These are phyloP conservation scores for Wickerhamiella pararugosa DNA, from an alignment of 1,139 yeast genomes.

Conservation along the genomic window DNA sequence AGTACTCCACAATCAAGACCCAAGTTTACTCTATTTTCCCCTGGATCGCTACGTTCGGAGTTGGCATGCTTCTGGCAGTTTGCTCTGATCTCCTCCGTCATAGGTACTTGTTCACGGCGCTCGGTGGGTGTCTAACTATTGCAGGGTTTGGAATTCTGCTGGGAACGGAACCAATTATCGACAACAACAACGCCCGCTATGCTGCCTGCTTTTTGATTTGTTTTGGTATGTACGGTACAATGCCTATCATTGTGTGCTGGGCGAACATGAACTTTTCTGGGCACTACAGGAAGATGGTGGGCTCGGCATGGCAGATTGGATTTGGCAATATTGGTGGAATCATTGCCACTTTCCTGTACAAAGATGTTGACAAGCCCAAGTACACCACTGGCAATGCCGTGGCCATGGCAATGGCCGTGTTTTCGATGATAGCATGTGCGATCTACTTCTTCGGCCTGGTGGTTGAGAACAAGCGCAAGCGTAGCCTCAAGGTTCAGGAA, in stretches of 20 bases:
- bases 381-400: conserved; percentile 46
- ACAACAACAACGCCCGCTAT: conserved; percentile 31
- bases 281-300: conserved; percentile 54
- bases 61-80: conserved; percentile 34
- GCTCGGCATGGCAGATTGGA: conserved; percentile 65
- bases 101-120: conserved; percentile 36
- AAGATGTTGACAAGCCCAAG: conserved; percentile 41
- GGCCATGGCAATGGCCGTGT: conserved; percentile 35
- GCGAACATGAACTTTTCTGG: conserved; percentile 54
- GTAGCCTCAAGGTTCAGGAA: conserved; percentile 20
- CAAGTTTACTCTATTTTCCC: conserved; percentile 60
- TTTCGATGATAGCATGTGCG: conserved; percentile 34
- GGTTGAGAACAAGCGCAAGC: conserved; percentile 25
- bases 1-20: conserved; percentile 46
- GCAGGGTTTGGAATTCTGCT: conserved; percentile 42
- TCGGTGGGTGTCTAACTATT: conserved; percentile 32
- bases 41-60: conserved; percentile 50
- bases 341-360: conserved; percentile 49
- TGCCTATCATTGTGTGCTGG: conserved; percentile 71
- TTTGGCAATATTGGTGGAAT: conserved; percentile 79
- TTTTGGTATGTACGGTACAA: conserved; percentile 50
- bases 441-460: conserved; percentile 30
- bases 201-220: conserved; percentile 61
- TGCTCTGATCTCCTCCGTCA: conserved; percentile 30
- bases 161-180: conserved; percentile 26